Evolutionary conservation across 352 stramenopile genomes (phyloP), one percentile per base, ranked within the genome.

Genomic region (Aphanomyces stellatus): DNA sequence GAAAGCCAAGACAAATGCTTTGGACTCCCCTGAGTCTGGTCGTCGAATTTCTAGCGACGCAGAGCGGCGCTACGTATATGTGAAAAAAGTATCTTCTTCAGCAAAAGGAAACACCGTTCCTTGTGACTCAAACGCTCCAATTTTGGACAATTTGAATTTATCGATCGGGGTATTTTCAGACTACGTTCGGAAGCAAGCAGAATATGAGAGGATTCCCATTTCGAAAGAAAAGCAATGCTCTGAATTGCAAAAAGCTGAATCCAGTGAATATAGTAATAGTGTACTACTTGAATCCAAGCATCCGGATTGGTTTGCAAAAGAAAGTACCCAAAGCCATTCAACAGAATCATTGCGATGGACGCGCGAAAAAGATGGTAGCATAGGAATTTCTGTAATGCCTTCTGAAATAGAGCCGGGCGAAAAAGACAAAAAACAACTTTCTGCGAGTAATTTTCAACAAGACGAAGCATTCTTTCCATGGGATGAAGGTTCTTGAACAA

Each of bases 31-130:
- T 15, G 79, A 87, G 1, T 17, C 27, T 33, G 37, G 62, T 10
- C 22, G 53, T 4, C 62, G 62, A 8, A 59, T 69, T 28, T 42
- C 43, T 15, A 62, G 62, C 27, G 85, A 88, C 48, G 62, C 72
- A 15, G 71, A 70, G 4, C 71, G 72, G 2, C 70, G 80, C 30
- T 84, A 88, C 43, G 71, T 91, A 28, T 73, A 85, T 51, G 65
- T 72, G 5, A 69, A 72, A 42, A 33, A n/a, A 28, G 48, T 24
- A 35, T 46, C 57, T 30, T 37, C 30, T 24, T 31, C 51, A 60
- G 33, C 51, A 60, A 42, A 31, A 60, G 11, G 2, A 24, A 60
- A 31, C 51, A n/a, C n/a, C n/a, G n/a, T n/a, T n/a, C n/a, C n/a
- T n/a, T n/a, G n/a, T n/a, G 7, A 60, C 22, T 31, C 30, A 60